Evolutionary conservation across 2,329 filamentous ascomycete genomes (phyloP), one percentile per base, ranked within the genome.

Genomic region (Aschersonia sp.): DNA sequence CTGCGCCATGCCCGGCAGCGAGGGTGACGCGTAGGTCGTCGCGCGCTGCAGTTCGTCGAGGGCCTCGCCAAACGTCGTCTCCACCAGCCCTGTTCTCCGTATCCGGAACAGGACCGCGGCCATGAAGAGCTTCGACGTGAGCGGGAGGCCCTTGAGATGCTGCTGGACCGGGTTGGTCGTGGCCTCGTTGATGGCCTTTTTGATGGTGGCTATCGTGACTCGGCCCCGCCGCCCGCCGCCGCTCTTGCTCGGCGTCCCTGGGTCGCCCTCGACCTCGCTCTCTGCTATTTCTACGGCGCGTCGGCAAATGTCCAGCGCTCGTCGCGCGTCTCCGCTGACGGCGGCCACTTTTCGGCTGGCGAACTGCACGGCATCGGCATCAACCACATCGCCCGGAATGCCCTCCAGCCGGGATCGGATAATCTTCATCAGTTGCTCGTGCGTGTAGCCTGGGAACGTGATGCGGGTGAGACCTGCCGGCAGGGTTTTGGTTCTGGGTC

Each of bases 401-500:
- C 87, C 87, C 59, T 87, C 81, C 2, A 98, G 76, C 32, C 92
- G 83, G n/a, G 88, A 94, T 59, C 90, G 83, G 53, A 98, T 96
- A 59, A 98, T 98, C 55, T 84, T 85, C 85, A 97, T 95, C 41
- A 98, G 76, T 65, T 98, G 92, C 50, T 92, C 88, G 63, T 98
- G 89, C 49, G 88, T 96, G 65, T 98, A 98, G 29, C 92, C 92
- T 0, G 92, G 87, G 57, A 98, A 98, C 0, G 92, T 96, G 60
- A 98, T 96, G 58, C 94, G 79, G 6, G 89, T 96, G 45, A 98
- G 71, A 29, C 90, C 69, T 70, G 30, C 8, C n/a, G 49, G 43
- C 37, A 43, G 31, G 11, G 29, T 12, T 7, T 9, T 30, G 12
- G 10, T 8, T 6, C 14, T 41, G 4, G 31, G 22, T 12, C 33